Conservation (phyloP, 805 yeast genomes). For the Lipomyces sp. region DNA sequence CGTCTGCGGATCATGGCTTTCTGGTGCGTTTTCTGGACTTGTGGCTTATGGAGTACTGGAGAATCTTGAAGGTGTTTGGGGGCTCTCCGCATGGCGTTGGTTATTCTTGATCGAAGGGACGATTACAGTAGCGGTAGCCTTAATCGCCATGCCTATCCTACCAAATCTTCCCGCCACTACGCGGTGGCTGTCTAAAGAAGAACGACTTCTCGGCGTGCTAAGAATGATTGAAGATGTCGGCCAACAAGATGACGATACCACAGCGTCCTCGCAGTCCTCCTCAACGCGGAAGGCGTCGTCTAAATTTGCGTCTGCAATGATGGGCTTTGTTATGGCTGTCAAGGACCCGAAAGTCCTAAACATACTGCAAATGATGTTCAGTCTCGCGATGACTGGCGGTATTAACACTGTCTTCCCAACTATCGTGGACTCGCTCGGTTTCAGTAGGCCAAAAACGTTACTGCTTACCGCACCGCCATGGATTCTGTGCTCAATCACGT, state of each 20-base stretch:
- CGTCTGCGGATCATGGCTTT: constrained; percentile 55
- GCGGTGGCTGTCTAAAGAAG: constrained; percentile 54
- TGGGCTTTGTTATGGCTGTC: constrained; percentile 35
- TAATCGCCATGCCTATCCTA: constrained; percentile 53
- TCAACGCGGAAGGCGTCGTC: background rate
- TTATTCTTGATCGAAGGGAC: constrained; percentile 62
- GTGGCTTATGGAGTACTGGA: constrained; percentile 60
- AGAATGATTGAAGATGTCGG: constrained; percentile 52
- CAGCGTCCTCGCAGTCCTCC: constrained; percentile 28
- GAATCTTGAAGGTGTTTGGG: constrained; percentile 50
- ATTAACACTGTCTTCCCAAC: constrained; percentile 56
- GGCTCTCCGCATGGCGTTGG: constrained; percentile 60
- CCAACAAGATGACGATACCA: constrained; percentile 45
- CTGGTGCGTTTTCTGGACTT: constrained; percentile 61
- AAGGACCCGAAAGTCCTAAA: constrained; percentile 39
- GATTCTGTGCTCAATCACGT: constrained; percentile 31
- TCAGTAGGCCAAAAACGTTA: constrained; percentile 55
- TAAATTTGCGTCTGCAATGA: constrained; percentile 1
- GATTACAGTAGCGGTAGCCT: constrained; percentile 54
- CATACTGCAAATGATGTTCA: constrained; percentile 38
- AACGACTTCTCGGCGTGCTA: constrained; percentile 49
- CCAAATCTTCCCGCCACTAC: constrained; percentile 62
- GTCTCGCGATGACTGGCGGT: constrained; percentile 63
- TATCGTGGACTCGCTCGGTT: constrained; percentile 61
- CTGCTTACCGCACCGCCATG: constrained; percentile 47